Conservation (phyloP, 805 yeast species). For the Nakazawaea sp. region DNA sequence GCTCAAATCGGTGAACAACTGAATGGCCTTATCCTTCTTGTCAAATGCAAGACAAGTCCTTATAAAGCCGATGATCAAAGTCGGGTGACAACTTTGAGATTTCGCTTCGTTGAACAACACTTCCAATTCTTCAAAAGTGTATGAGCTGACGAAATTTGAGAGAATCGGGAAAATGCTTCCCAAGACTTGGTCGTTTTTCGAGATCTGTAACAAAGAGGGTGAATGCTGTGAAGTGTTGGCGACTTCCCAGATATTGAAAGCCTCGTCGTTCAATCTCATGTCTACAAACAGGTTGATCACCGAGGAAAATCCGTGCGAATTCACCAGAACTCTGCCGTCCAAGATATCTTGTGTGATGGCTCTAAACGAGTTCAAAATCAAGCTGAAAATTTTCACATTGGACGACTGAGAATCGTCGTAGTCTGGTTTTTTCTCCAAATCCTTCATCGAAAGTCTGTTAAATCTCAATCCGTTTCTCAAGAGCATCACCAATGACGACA, state of each 20-base stretch:
- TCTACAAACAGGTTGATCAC: conserved; percentile 54
- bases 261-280: conserved; percentile 53
- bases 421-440: conserved; percentile 52
- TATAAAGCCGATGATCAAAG: conserved; percentile 65
- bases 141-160: conserved; percentile 38
- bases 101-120: conserved; percentile 39
- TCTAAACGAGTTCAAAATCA: conserved; percentile 42
- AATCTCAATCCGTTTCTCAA: conserved; percentile 51
- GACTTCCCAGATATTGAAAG: conserved; percentile 63
- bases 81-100: conserved; percentile 30
- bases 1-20: conserved; percentile 54
- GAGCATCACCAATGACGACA: conserved; percentile 42
- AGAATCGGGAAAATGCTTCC: conserved; percentile 65
- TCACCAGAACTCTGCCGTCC: conserved; percentile 33
- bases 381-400: conserved; percentile 40
- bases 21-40: conserved; percentile 59
- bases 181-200: conserved; percentile 58
- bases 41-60: conserved; percentile 62
- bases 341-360: conserved; percentile 45
- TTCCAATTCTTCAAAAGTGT: conserved; percentile 50
- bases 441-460: conserved; percentile 46
- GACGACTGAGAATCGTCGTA: conserved; percentile 50
- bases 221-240: conserved; percentile 35
- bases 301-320: conserved; percentile 51
- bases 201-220: conserved; percentile 32